Conservation (phyloP, 148 eudicot species). For the Chenopodium quinoa region DNA sequence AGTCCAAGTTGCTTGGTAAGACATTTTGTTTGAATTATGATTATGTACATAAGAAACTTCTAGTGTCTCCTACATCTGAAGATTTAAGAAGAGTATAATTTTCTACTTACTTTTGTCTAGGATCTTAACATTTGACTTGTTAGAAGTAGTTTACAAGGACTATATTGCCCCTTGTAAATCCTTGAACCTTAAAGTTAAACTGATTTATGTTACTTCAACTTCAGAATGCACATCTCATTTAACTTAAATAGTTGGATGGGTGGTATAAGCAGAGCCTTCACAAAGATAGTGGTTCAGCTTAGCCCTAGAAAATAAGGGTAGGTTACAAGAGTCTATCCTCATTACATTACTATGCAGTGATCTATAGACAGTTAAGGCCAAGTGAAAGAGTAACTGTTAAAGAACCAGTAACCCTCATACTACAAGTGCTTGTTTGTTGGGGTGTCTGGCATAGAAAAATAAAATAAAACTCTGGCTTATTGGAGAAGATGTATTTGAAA, state of each 20-base stretch:
- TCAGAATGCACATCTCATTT: not conserved
- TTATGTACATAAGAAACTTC: not conserved
- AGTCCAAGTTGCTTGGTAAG: conserved; percentile 86
- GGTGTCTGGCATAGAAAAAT: not conserved
- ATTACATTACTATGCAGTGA: not conserved
- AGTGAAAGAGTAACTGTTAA: not conserved
- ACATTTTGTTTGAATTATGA: conserved; percentile 1
- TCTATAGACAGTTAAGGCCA: not conserved
- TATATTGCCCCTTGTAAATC: not conserved
- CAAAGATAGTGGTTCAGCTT: not conserved
- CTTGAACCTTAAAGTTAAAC: not conserved
- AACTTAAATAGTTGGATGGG: not conserved
- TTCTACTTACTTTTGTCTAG: not conserved
- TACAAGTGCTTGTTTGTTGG: not conserved
- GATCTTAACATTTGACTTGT: not conserved
- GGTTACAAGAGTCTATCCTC: not conserved
- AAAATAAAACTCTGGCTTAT: not conserved
- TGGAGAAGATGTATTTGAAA: not conserved
- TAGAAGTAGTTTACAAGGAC: not conserved
- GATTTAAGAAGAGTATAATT: not conserved
- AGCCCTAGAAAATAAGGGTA: not conserved
- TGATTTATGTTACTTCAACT: not conserved
- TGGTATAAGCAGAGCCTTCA: not conserved
- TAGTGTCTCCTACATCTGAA: conserved; percentile 1
- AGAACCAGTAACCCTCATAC: not conserved